Evolutionary conservation across 2,329 filamentous ascomycete species (phyloP).

Genomic region (Pseudocercospora cruenta): DNA sequence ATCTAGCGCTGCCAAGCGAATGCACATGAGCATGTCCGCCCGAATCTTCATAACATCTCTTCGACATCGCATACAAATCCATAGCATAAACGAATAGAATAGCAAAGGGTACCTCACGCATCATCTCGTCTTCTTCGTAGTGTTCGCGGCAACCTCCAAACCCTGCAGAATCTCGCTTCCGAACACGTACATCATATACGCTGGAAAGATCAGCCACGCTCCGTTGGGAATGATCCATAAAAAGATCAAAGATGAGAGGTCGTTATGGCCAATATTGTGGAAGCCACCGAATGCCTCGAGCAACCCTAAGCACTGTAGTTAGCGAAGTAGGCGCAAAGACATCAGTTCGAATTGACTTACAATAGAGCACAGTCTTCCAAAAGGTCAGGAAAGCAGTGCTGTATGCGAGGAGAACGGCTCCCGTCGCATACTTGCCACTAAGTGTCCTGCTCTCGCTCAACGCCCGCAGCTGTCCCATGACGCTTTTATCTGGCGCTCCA

Average conservation of each 20-base stretch:
- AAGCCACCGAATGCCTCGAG: slow-evolving; percentile 66
- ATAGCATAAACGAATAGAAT: background rate
- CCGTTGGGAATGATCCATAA: slow-evolving; percentile 70
- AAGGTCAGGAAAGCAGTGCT: slow-evolving; percentile 65
- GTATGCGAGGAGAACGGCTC: slow-evolving; percentile 63
- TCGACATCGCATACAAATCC: background rate
- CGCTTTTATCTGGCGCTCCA: slow-evolving; percentile 46
- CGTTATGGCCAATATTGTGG: slow-evolving; percentile 66
- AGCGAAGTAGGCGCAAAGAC: background rate
- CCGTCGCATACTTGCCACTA: slow-evolving; percentile 55
- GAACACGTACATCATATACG: slow-evolving; percentile 64
- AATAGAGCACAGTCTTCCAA: slow-evolving; percentile 70
- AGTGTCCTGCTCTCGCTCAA: slow-evolving; percentile 56
- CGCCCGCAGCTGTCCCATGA: slow-evolving; percentile 51
- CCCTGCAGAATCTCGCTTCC: slow-evolving; percentile 65
- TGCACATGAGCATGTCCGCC: background rate
- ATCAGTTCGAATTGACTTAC: slow-evolving; percentile 38
- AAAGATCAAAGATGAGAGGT: slow-evolving; percentile 54
- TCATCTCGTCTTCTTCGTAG: slow-evolving; percentile 32
- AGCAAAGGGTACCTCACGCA: background rate
- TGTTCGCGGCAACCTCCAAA: slow-evolving; percentile 51
- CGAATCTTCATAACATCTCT: background rate
- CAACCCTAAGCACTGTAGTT: slow-evolving; percentile 48
- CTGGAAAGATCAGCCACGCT: slow-evolving; percentile 66
- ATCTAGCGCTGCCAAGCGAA: background rate